A percentile compares a stretch with the other conserved stretches of the same genome.
Evolutionary conservation across 441 rosid genomes (phyloP).

Genomic region (Gossypium schwendimanii): DNA sequence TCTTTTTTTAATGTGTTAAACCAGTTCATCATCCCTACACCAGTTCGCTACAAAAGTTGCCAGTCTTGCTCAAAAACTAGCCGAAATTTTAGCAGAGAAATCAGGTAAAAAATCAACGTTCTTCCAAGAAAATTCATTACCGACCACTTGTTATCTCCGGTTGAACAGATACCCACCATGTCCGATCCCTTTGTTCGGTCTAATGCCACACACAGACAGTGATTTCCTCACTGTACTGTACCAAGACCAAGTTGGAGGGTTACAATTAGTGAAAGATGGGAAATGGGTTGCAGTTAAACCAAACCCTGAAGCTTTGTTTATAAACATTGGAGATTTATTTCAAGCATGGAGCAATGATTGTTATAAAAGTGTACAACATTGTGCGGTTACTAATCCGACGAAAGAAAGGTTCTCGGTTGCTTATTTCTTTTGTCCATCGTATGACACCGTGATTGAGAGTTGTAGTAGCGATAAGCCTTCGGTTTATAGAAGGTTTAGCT

Average conservation of each 20-base stretch:
- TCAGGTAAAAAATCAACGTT: conserved; percentile 43
- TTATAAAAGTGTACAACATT: conserved; percentile 76
- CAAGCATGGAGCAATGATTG: conserved; percentile 93
- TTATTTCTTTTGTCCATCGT: conserved; percentile 80
- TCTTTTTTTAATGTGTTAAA: neutral
- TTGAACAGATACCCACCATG: conserved; percentile 86
- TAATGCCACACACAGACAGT: conserved; percentile 91
- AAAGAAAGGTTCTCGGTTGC: conserved; percentile 79
- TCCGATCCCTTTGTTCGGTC: conserved; percentile 52
- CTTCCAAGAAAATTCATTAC: conserved; percentile 53
- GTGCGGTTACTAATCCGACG: conserved; percentile 61
- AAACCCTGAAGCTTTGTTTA: conserved; percentile 60
- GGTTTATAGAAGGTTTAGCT: conserved; percentile 61
- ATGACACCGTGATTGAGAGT: conserved; percentile 53
- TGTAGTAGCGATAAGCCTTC: conserved; percentile 30
- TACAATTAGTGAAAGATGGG: conserved; percentile 69
- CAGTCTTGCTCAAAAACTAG: conserved; percentile 50
- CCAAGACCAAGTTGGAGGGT: conserved; percentile 84
- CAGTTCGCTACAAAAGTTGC: conserved; percentile 53
- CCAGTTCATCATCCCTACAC: conserved; percentile 53
- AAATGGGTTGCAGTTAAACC: conserved; percentile 88
- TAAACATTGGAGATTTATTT: conserved; percentile 84
- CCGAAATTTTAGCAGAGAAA: conserved; percentile 65
- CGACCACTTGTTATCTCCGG: conserved; percentile 70
- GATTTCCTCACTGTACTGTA: conserved; percentile 82